Base-by-base conservation (phyloP, 2,329 filamentous ascomycete genomes). In the Cercospora brassicicola region DNA sequence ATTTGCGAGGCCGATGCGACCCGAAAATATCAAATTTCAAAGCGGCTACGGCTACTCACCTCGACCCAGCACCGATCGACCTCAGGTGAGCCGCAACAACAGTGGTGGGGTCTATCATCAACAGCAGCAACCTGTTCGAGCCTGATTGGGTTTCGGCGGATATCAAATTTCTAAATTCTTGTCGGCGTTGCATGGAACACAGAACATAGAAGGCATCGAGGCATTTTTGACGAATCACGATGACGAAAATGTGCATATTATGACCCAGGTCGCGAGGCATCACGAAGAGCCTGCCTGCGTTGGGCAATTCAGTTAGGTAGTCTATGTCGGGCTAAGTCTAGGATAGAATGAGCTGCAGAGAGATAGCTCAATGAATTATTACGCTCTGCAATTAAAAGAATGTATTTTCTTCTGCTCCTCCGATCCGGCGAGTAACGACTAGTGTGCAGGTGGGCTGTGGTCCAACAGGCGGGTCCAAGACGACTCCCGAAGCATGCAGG, bases 21-120 rank as follows among this genome's bases (percentile, higher is more conserved):
- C 77, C 10, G 80, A 82, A 26, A 79, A 82, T 59, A 73, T 83
- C 48, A 76, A 73, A 9, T 79, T 71, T n/a, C 67, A 68, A 53
- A 73, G 71, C 28, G 74, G 74, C 7, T 73, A 75, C 36, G 59
- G 57, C 20, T 64, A 64, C 20, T 56, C 53, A 31, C 66, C 31
- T 48, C 67, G 69, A 20, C 62, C 51, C 6, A 71, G 65, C 51
- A 65, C 65, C 28, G 66, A 71, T 36, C 67, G 70, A 39, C 72
- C 73, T 15, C 62, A 53, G 15, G 23, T 70, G 31, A 70, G 66
- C 62, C 66, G 70, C 33, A 68, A 62, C 51, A 65, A 66, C n/a
- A 69, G 64, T 55, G 62, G 63, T 26, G 56, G 68, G 10, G 59
- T 60, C 48, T 67, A 62, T 45, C 53, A 57, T 51, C 42, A 67